Base-by-base conservation (phyloP, 768 basidiomycete genomes). In the Pisolithus tinctorius region DNA sequence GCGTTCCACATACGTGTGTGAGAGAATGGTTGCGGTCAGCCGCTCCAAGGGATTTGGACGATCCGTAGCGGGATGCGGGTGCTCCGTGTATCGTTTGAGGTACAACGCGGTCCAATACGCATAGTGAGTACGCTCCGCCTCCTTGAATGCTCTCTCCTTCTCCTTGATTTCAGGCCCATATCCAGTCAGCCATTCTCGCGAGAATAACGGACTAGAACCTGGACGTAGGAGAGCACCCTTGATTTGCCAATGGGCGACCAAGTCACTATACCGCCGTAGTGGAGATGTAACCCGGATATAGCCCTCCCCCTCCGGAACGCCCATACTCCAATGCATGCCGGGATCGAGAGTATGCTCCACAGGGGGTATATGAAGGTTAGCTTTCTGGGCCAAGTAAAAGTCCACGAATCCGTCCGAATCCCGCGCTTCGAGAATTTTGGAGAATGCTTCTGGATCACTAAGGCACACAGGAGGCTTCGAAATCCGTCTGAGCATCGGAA, bases 211-310 rank as follows among this genome's bases (percentile, higher is more conserved):
- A 43, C 50, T 51, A 5, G 72, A 66, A 36, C 51, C 56, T 6
- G 62, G 64, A 11, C 64, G 68, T 6, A 86, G 69, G 10, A 98
- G 67, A 5, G 78, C 79, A 46, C 83, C 72, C 62, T 96, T 94
- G 68, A 99, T 81, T 65, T 98, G 94, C 92, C 93, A 99, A 69
- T 98, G 96, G 9, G 73, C 70, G 11, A 93, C 65, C 50, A 96
- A 65, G 66, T 99, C 96, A 34, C 70, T 68, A 66, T 82, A 96
- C 41, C 96, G 82, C 39, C 96, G 79, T 41, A 99, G 70, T 0
- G 96, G 96, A 5, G 87, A 91, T 8, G 96, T 97, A 8, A 79
- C 82, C 20, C 88, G 80, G 16, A 77, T 69, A 64, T 99, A 99
- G 4, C 94, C 94, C 55, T 86, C 86, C 39, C 80, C 79, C 2